Evolutionary conservation across 176 grass and related monocot genomes (phyloP).

Genomic region (Zizania latifolia): DNA sequence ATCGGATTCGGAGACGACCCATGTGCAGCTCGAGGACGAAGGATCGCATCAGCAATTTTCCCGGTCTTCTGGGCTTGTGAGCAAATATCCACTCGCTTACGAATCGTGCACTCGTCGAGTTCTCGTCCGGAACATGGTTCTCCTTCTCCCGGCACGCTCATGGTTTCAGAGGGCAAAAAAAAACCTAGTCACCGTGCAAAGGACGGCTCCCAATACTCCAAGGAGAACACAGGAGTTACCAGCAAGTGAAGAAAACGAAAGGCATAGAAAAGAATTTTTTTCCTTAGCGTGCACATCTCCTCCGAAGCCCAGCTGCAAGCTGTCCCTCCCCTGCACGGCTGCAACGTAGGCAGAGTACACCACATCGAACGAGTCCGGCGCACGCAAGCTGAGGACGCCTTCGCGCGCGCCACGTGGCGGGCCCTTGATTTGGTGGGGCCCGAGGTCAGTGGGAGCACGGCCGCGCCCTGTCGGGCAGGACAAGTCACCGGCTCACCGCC

Average conservation of each 20-base stretch:
- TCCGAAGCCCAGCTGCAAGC: neutral
- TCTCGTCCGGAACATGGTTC: neutral
- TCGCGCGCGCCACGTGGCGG: neutral
- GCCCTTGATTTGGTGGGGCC: neutral
- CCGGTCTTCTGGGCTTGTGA: neutral
- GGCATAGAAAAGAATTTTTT: neutral
- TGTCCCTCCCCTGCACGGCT: neutral
- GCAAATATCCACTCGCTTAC: neutral
- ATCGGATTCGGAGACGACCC: neutral
- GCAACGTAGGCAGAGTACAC: neutral
- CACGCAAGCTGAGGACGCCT: neutral
- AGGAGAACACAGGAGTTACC: slow-evolving; percentile 1
- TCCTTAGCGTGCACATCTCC: slow-evolving; percentile 28
- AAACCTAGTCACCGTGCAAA: neutral
- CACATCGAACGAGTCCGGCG: neutral
- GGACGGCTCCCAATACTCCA: neutral
- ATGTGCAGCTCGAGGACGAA: neutral
- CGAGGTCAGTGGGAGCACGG: neutral
- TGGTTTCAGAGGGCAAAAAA: neutral
- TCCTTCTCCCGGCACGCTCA: neutral
- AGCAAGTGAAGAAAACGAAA: slow-evolving; percentile 25
- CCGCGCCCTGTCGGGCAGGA: neutral
- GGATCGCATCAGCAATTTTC: neutral
- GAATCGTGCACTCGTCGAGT: neutral
- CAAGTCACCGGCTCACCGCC: neutral